phyloP scores from a whole-genome alignment of 1,284 basidiomycete genomes.

The Boletus subluridellus region DNA sequence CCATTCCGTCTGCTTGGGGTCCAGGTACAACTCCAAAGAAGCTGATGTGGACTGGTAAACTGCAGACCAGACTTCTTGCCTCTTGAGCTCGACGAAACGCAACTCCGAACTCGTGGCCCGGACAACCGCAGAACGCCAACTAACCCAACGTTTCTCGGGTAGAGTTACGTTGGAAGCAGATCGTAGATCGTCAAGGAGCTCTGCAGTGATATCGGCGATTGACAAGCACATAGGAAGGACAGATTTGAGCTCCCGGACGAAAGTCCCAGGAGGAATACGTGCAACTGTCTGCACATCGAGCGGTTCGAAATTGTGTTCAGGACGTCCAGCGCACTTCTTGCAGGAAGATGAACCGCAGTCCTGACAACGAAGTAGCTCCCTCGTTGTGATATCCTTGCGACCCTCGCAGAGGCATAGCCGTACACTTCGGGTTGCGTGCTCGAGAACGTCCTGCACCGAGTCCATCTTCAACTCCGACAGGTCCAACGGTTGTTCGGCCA shows the following conservation, averaged over 20 bases:
- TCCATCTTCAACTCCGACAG: slow-evolving; percentile 54
- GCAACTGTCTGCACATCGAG: slow-evolving; percentile 50
- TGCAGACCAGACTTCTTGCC: slow-evolving; percentile 85
- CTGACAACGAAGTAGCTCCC: slow-evolving; percentile 67
- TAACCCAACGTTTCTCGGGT: slow-evolving; percentile 53
- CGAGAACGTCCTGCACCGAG: slow-evolving; percentile 58
- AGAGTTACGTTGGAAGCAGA: slow-evolving; percentile 43
- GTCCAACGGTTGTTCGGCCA: slow-evolving; percentile 63
- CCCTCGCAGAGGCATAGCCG: slow-evolving; percentile 90
- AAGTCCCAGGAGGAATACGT: slow-evolving; percentile 66
- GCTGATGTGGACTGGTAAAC: slow-evolving; percentile 74
- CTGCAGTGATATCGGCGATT: slow-evolving; percentile 52
- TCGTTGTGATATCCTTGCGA: slow-evolving; percentile 69
- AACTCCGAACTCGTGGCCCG: slow-evolving; percentile 64
- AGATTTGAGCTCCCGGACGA: slow-evolving; percentile 74
- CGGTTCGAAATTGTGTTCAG: slow-evolving; percentile 72
- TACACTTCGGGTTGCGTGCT: slow-evolving; percentile 64
- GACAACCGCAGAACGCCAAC: slow-evolving; percentile 69
- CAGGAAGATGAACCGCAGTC: slow-evolving; percentile 83
- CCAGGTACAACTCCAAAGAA: slow-evolving; percentile 72
- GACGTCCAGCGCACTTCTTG: slow-evolving; percentile 83
- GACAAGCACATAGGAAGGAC: slow-evolving; percentile 84
- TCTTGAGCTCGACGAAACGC: slow-evolving; percentile 81
- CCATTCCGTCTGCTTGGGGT: slow-evolving; percentile 83
- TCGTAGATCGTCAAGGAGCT: slow-evolving; percentile 55